Percentiles rank a stretch among this genome's conserved stretches.
Evolutionary conservation across 805 yeast species (phyloP).

Genomic region (Saccharomycopsis sp.): DNA sequence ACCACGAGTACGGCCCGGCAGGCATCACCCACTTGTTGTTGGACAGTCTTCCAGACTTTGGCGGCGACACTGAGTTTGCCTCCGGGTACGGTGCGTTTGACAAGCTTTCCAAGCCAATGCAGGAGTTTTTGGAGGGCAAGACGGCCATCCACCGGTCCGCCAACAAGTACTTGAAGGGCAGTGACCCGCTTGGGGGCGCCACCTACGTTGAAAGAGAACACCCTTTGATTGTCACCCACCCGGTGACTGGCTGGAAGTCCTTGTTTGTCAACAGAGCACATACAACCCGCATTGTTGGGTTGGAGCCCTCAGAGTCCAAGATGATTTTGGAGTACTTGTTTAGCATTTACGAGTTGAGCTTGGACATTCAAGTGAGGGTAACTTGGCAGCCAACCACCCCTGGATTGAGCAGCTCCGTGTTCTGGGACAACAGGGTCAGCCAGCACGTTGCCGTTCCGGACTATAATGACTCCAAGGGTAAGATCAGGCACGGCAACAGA

Average conservation of each 20-base stretch:
- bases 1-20: constrained; percentile 49
- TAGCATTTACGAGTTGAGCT: constrained; percentile 39
- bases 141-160: constrained; percentile 35
- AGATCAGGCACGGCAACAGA: constrained; percentile 42
- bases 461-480: constrained; percentile 27
- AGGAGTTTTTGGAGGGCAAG: constrained; percentile 37
- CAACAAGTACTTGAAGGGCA: constrained; percentile 35
- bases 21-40: constrained; percentile 46
- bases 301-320: constrained; percentile 42
- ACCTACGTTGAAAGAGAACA: constrained; percentile 46
- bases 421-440: constrained; percentile 53
- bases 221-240: constrained; percentile 55
- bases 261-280: constrained; percentile 43
- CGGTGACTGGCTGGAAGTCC: constrained; percentile 56
- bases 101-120: constrained; percentile 41
- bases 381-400: constrained; percentile 38
- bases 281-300: constrained; percentile 44
- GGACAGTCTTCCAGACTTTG: constrained; percentile 40
- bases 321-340: constrained; percentile 39
- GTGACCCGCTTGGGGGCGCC: constrained; percentile 39
- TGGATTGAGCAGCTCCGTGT: constrained; percentile 41
- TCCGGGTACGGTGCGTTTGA: constrained; percentile 47
- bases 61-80: constrained; percentile 49
- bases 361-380: constrained; percentile 47
- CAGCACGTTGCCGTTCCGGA: constrained; percentile 48